These are phyloP conservation scores for Lactarius pseudohatsudake DNA, from an alignment of 768 basidiomycete genomes.

Conservation along the genomic window DNA sequence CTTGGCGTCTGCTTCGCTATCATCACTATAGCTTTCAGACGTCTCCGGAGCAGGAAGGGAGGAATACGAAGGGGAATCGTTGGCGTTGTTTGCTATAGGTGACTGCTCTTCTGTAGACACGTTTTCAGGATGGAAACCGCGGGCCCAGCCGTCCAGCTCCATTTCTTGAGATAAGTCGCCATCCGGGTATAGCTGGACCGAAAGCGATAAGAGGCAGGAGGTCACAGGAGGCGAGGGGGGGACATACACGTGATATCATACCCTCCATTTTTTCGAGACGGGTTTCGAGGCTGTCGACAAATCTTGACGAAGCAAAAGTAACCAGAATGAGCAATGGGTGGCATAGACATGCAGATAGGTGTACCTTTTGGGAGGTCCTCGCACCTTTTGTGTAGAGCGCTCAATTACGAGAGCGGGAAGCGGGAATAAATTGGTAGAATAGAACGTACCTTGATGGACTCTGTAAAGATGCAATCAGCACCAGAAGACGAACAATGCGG, in stretches of 20 bases:
- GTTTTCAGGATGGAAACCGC: conserved; percentile 17
- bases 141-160: conserved; percentile 26
- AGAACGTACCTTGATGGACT: conserved; percentile 23
- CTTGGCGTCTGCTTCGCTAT: conserved; percentile 11
- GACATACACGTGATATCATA: conserved; percentile 26
- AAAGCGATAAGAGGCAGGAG: neutral
- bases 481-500: conserved; percentile 19
- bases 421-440: too few species aligned
- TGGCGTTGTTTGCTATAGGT: neutral
- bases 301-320: conserved; percentile 8
- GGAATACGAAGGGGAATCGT: neutral
- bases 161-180: conserved; percentile 29
- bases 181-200: conserved; percentile 23
- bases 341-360: neutral
- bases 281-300: conserved; percentile 28
- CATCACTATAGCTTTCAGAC: conserved; percentile 5
- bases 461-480: conserved; percentile 24
- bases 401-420: neutral
- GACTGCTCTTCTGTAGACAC: conserved; percentile 1
- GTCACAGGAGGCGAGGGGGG: neutral
- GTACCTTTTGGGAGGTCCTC: conserved; percentile 30
- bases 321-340: neutral
- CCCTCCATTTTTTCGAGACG: conserved; percentile 31
- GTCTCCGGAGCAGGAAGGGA: neutral
- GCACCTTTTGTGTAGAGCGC: conserved; percentile 7